Conservation (phyloP, 345 rosid genomes). For the Gossypium turneri region DNA sequence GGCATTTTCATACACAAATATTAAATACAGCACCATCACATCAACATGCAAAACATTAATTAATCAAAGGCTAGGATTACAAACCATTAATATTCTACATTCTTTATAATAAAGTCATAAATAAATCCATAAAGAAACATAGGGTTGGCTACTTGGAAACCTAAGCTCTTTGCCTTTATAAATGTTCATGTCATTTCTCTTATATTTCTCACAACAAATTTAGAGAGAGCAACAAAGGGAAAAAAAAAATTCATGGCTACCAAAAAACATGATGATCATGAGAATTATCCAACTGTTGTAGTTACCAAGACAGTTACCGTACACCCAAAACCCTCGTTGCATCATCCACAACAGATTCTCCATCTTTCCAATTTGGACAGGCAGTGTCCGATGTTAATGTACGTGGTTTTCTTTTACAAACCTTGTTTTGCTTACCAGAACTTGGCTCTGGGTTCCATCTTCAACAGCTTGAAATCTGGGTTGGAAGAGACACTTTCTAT, state of each 20-base stretch:
- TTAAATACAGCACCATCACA: background rate
- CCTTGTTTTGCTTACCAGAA: conserved; percentile 20
- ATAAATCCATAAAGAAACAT: background rate
- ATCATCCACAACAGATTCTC: conserved; percentile 29
- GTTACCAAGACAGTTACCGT: conserved; percentile 29
- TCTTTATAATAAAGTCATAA: background rate
- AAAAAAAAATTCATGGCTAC: conserved; percentile 24
- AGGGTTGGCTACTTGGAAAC: background rate
- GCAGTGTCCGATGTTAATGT: conserved; percentile 64
- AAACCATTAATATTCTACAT: background rate
- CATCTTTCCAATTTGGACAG: conserved; percentile 58
- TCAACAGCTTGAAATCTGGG: conserved; percentile 42
- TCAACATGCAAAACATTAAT: background rate
- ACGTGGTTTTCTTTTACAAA: conserved; percentile 57
- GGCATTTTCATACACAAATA: background rate
- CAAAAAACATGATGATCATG: conserved; percentile 12
- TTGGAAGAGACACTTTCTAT: conserved; percentile 50
- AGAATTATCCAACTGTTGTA: conserved; percentile 17
- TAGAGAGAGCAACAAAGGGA: background rate
- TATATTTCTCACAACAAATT: conserved; percentile 14
- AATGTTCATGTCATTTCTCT: background rate
- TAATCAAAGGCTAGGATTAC: background rate
- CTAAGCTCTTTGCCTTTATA: background rate
- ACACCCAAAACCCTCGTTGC: conserved; percentile 20
- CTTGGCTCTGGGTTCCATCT: conserved; percentile 28